Percentiles rank a stretch among this genome's conserved stretches.
phyloP scores from a whole-genome alignment of 2,329 filamentous ascomycete genomes.

The Epichloe bromicola region DNA sequence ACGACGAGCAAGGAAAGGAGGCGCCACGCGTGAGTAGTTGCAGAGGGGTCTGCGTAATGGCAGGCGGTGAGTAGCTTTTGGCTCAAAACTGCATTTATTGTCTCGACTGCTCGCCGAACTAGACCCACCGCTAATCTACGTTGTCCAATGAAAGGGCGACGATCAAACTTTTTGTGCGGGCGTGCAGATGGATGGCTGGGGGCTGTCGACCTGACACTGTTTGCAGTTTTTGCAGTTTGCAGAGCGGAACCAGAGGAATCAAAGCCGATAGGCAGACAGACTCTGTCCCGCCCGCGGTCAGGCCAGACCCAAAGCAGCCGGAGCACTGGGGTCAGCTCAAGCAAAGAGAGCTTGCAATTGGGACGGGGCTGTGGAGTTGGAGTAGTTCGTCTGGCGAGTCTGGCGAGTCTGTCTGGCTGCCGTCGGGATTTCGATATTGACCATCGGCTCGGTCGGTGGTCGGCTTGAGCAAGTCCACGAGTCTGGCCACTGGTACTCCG shows the following conservation, averaged over 20 bases:
- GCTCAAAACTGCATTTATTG: slow-evolving; percentile 11
- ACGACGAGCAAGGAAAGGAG: background rate
- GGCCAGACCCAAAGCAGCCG: background rate
- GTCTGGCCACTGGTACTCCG: too few relatives aligned
- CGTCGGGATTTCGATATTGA: too few relatives aligned
- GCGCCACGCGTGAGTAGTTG: background rate
- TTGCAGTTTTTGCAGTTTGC: background rate
- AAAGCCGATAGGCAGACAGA: background rate
- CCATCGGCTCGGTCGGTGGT: too few relatives aligned
- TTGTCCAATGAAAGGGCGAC: slow-evolving; percentile 22
- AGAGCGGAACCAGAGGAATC: background rate
- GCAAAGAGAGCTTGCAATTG: background rate
- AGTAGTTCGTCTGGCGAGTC: background rate
- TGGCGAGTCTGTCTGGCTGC: too few relatives aligned
- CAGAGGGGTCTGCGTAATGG: slow-evolving; percentile 4
- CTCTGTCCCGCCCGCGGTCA: background rate
- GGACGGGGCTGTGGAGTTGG: background rate
- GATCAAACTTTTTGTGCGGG: slow-evolving; percentile 22
- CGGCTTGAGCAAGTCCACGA: too few relatives aligned
- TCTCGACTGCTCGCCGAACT: slow-evolving; percentile 7
- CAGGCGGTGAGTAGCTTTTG: slow-evolving; percentile 7
- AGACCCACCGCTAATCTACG: slow-evolving; percentile 3
- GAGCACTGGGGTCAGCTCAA: background rate
- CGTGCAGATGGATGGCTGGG: background rate
- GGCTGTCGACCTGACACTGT: background rate